Conservation (phyloP, 345 rosid species). For the Odontarrhena argentea region DNA sequence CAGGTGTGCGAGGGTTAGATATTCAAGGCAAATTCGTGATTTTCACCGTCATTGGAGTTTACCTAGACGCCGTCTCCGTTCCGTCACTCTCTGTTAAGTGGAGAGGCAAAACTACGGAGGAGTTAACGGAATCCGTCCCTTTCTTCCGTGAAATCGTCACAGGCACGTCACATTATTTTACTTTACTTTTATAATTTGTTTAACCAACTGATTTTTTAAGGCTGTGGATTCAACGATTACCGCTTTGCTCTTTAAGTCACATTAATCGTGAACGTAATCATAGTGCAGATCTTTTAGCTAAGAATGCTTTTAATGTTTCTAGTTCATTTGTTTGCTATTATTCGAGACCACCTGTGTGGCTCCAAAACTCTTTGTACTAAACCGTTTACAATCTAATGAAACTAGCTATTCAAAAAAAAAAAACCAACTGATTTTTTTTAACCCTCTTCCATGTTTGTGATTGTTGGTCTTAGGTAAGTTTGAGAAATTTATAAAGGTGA, state of each 20-base stretch:
- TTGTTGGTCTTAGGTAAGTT: slow-evolving; percentile 46
- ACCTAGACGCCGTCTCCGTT: slow-evolving; percentile 62
- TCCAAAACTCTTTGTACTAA: no score
- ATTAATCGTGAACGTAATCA: no score
- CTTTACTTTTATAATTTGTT: background rate
- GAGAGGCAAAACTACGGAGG: slow-evolving; percentile 60
- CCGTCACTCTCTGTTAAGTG: slow-evolving; percentile 63
- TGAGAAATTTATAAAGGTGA: slow-evolving; percentile 66
- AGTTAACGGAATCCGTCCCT: slow-evolving; percentile 62
- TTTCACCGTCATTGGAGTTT: slow-evolving; percentile 83
- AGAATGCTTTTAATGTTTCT: no score
- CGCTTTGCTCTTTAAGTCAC: no score
- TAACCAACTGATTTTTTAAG: background rate
- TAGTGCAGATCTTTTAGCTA: no score
- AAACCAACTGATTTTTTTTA: background rate
- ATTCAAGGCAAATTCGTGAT: slow-evolving; percentile 68
- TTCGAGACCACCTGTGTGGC: no score
- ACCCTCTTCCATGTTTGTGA: background rate
- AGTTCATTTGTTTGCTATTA: no score
- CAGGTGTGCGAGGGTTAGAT: slow-evolving; percentile 81
- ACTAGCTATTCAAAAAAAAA: no score
- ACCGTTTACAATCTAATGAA: no score
- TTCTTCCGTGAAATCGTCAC: slow-evolving; percentile 81
- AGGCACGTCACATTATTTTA: slow-evolving; percentile 21
- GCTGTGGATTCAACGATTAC: no score